Conservation (phyloP, 495 filamentous ascomycete species). For the Elasticomyces elasticus region DNA sequence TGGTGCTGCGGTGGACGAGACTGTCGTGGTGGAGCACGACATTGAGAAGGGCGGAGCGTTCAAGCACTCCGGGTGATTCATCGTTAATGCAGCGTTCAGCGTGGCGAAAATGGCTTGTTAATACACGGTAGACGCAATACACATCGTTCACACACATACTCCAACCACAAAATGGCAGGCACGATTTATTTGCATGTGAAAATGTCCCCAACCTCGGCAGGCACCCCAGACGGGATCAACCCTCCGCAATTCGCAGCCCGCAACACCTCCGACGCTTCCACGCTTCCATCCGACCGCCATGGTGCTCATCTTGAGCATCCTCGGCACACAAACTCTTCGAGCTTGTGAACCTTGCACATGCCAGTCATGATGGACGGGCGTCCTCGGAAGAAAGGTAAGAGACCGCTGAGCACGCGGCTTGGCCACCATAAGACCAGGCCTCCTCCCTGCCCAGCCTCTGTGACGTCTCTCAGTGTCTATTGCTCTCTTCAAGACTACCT, state of each 20-base stretch:
- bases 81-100: not conserved
- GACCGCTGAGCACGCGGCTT: not conserved
- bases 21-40: slow-evolving; percentile 15
- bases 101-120: not conserved
- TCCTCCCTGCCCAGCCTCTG: not conserved
- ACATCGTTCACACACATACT: too few species aligned
- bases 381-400: not conserved
- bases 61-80: not conserved
- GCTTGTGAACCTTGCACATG: not conserved
- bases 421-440: not conserved
- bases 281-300: not conserved
- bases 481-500: not conserved
- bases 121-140: too few species aligned
- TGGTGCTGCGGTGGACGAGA: slow-evolving; percentile 18
- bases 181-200: too few species aligned
- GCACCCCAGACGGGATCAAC: too few species aligned
- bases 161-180: too few species aligned
- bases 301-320: not conserved
- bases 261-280: not conserved
- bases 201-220: not conserved
- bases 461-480: not conserved
- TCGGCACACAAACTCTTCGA: not conserved
- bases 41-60: not conserved
- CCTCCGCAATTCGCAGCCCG: not conserved
- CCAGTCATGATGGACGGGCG: not conserved